These are phyloP conservation scores for Alternaria novae-zelandiae DNA, from an alignment of 2,329 filamentous ascomycete species.

Conservation along the genomic window DNA sequence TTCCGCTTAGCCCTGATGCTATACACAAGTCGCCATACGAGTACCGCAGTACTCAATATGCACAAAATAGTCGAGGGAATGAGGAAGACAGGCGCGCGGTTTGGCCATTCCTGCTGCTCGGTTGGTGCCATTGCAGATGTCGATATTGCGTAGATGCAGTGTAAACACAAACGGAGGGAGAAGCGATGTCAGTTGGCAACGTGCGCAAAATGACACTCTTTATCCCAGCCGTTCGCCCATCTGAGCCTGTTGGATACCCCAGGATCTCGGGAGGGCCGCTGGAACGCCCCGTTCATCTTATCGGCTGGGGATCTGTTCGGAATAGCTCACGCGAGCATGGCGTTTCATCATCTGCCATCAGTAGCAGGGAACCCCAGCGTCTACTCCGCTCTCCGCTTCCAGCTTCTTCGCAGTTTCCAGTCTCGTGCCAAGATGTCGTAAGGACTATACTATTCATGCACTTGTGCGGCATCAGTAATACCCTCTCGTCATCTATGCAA, in stretches of 20 bases:
- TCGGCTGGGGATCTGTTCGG: neutral
- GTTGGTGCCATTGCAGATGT: neutral
- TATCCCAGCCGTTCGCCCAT: neutral
- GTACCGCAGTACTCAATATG: constrained; percentile 19
- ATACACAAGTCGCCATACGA: constrained; percentile 32
- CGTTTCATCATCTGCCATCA: neutral
- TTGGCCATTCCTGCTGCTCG: constrained; percentile 18
- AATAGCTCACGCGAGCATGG: neutral
- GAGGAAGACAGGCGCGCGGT: constrained; percentile 25
- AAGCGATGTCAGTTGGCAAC: neutral
- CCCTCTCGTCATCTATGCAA: neutral
- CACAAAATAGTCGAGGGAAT: constrained; percentile 19
- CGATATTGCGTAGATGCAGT: neutral
- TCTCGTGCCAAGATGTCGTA: neutral
- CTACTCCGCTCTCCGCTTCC: neutral
- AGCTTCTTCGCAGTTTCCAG: neutral
- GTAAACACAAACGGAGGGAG: neutral
- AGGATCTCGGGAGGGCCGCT: neutral
- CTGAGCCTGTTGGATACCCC: neutral
- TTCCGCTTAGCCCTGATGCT: constrained; percentile 25
- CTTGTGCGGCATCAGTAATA: neutral
- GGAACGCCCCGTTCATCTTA: neutral
- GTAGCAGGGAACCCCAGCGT: neutral
- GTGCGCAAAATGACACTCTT: neutral
- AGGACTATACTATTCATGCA: neutral